Percentiles rank a stretch among this genome's conserved stretches.
Evolutionary conservation across 1,284 basidiomycete species (phyloP).

Genomic region (Moesziomyces parantarcticus): DNA sequence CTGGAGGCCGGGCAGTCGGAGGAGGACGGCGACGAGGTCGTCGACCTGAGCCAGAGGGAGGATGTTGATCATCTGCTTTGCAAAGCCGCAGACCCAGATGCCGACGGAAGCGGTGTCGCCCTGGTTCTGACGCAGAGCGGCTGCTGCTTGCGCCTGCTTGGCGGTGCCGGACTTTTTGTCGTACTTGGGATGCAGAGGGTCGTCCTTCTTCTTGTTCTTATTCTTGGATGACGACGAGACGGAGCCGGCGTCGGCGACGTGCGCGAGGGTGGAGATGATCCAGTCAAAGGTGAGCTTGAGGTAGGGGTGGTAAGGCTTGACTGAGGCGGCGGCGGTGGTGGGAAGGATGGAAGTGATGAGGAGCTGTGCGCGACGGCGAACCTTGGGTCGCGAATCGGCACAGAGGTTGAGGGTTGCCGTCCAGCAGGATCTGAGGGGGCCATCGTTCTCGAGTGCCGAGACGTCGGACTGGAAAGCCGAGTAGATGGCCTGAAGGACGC

Average conservation of each 20-base stretch:
- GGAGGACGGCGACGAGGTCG: slow-evolving; percentile 49
- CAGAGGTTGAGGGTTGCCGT: slow-evolving; percentile 82
- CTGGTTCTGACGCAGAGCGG: slow-evolving; percentile 56
- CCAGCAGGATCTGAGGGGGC: slow-evolving; percentile 67
- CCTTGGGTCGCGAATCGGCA: slow-evolving; percentile 90
- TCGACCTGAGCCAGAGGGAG: slow-evolving; percentile 51
- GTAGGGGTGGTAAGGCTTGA: slow-evolving; percentile 80
- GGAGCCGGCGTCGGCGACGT: slow-evolving; percentile 75
- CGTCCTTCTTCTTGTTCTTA: slow-evolving; percentile 71
- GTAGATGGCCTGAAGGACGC: slow-evolving; percentile 78
- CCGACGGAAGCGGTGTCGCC: slow-evolving; percentile 61
- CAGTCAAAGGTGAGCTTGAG: slow-evolving; percentile 80
- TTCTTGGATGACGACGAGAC: slow-evolving; percentile 72
- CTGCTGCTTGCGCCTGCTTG: slow-evolving; percentile 56
- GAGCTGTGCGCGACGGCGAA: slow-evolving; percentile 89
- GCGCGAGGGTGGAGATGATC: slow-evolving; percentile 77
- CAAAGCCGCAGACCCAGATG: slow-evolving; percentile 63
- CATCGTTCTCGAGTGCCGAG: slow-evolving; percentile 50
- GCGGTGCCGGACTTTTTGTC: slow-evolving; percentile 63
- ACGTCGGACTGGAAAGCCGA: slow-evolving; percentile 75
- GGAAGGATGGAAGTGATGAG: slow-evolving; percentile 77
- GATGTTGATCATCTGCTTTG: slow-evolving; percentile 53
- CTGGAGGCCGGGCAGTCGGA: slow-evolving; percentile 59
- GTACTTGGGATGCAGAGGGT: slow-evolving; percentile 68
- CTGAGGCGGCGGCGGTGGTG: slow-evolving; percentile 29